A percentile compares a stretch with the other conserved stretches of the same genome.
Evolutionary conservation across 306 rosid genomes (phyloP).

Genomic region (Prinsepia uniflora): DNA sequence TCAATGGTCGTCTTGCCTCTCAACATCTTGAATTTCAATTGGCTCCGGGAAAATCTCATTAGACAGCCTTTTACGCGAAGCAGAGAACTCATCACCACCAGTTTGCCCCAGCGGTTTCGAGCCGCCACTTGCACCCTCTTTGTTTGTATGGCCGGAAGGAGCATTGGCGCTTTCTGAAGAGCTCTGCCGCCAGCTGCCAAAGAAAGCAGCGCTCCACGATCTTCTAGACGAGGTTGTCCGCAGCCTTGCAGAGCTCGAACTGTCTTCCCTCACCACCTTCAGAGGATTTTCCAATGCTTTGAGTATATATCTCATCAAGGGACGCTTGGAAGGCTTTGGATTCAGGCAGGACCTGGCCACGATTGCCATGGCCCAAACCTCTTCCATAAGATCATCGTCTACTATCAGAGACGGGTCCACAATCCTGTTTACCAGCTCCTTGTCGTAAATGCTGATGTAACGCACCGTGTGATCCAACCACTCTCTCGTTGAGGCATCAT

Average conservation of each 20-base stretch:
- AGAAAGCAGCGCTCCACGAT: slow-evolving; percentile 80
- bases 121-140: slow-evolving; percentile 41
- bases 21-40: slow-evolving; percentile 50
- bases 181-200: slow-evolving; percentile 89
- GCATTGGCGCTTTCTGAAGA: slow-evolving; percentile 61
- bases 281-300: slow-evolving; percentile 94
- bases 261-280: slow-evolving; percentile 81
- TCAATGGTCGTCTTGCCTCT: slow-evolving; percentile 43
- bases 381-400: slow-evolving; percentile 87
- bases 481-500: slow-evolving; percentile 61
- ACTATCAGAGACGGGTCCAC: slow-evolving; percentile 75
- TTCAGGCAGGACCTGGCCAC: slow-evolving; percentile 92
- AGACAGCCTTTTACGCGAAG: slow-evolving; percentile 74
- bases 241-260: slow-evolving; percentile 64
- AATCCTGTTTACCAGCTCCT: slow-evolving; percentile 60
- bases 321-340: slow-evolving; percentile 79
- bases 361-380: slow-evolving; percentile 93
- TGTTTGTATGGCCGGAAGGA: slow-evolving; percentile 38
- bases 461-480: slow-evolving; percentile 66
- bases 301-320: slow-evolving; percentile 75
- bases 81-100: slow-evolving; percentile 62
- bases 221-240: slow-evolving; percentile 75
- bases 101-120: slow-evolving; percentile 57
- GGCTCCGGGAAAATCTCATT: slow-evolving; percentile 94
- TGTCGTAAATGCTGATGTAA: slow-evolving; percentile 58